Percentiles rank a stretch among this genome's conserved stretches.
Evolutionary conservation across 2,329 filamentous ascomycete genomes (phyloP).

Genomic region (Phyllosticta capitalensis): DNA sequence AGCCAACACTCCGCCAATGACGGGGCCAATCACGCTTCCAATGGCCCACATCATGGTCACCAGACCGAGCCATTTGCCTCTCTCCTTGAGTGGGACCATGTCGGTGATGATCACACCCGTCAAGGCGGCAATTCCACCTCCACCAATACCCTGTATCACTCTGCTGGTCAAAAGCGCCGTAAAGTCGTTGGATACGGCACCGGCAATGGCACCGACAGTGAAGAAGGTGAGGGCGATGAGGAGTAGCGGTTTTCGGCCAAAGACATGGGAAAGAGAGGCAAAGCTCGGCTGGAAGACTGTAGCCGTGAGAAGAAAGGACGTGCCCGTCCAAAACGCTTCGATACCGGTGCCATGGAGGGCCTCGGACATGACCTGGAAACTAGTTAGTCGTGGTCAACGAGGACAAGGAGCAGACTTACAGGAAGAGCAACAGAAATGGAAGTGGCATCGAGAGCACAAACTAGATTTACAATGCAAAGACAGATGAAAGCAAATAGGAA

Average conservation of each 20-base stretch:
- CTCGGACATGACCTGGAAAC: constrained; percentile 19
- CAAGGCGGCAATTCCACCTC: constrained; percentile 41
- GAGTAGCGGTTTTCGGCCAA: constrained; percentile 36
- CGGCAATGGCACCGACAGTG: constrained; percentile 35
- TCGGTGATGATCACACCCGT: constrained; percentile 18
- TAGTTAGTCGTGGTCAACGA: constrained; percentile 29
- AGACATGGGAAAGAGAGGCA: constrained; percentile 37
- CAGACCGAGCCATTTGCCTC: constrained; percentile 17
- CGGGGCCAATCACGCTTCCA: constrained; percentile 24
- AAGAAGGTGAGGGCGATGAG: constrained; percentile 34
- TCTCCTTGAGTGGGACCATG: constrained; percentile 14
- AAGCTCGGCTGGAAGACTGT: constrained; percentile 49
- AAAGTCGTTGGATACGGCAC: constrained; percentile 33
- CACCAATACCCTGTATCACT: constrained; percentile 42
- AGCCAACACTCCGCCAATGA: constrained; percentile 23
- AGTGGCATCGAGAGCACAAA: constrained; percentile 18
- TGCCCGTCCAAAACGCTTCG: constrained; percentile 62
- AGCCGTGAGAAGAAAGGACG: constrained; percentile 57
- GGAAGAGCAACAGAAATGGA: constrained; percentile 18
- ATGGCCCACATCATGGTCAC: constrained; percentile 20
- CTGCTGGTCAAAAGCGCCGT: constrained; percentile 36
- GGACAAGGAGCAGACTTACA: constrained; percentile 21
- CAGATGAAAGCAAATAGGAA: constrained; percentile 18
- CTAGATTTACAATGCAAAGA: constrained; percentile 19
- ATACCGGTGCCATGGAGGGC: constrained; percentile 15